A percentile compares a stretch with the other conserved stretches of the same genome.
These are phyloP conservation scores for Polygonum aviculare DNA, from an alignment of 148 eudicot species.

Conservation along the genomic window DNA sequence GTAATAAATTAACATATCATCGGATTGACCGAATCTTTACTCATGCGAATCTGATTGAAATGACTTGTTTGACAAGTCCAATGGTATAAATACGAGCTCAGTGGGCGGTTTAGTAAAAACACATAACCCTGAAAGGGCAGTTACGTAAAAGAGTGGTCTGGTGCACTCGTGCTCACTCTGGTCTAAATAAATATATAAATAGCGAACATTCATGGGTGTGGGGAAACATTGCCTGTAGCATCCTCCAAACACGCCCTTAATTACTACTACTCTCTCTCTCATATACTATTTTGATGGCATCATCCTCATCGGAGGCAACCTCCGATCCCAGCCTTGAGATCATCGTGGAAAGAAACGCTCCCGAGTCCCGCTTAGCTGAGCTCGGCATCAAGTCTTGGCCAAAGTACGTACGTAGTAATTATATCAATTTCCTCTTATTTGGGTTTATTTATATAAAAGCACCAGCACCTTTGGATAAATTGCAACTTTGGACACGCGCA, in stretches of 20 bases:
- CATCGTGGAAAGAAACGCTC: constrained; percentile 29
- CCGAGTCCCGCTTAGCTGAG: constrained; percentile 33
- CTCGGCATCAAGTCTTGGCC: constrained; percentile 43
- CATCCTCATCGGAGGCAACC: constrained; percentile 16
- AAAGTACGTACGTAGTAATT: constrained; percentile 19
- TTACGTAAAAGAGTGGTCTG: no score
- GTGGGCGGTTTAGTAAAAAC: no score
- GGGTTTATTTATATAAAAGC: no score
- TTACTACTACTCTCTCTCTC: neutral
- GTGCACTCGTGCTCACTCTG: no score
- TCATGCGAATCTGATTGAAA: no score
- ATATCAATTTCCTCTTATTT: neutral
- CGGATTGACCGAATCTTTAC: no score
- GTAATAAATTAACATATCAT: no score
- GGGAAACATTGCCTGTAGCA: neutral
- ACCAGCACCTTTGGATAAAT: neutral
- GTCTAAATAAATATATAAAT: neutral
- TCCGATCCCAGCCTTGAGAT: constrained; percentile 13
- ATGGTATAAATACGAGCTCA: no score
- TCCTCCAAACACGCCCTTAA: neutral
- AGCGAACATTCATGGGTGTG: neutral
- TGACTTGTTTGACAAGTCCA: no score
- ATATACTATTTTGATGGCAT: neutral
- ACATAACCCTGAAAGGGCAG: no score
- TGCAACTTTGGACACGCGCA: neutral